A percentile compares a stretch with the other conserved stretches of the same genome.
phyloP scores from a whole-genome alignment of 2,329 filamentous ascomycete genomes.

The Phoma sp. region DNA sequence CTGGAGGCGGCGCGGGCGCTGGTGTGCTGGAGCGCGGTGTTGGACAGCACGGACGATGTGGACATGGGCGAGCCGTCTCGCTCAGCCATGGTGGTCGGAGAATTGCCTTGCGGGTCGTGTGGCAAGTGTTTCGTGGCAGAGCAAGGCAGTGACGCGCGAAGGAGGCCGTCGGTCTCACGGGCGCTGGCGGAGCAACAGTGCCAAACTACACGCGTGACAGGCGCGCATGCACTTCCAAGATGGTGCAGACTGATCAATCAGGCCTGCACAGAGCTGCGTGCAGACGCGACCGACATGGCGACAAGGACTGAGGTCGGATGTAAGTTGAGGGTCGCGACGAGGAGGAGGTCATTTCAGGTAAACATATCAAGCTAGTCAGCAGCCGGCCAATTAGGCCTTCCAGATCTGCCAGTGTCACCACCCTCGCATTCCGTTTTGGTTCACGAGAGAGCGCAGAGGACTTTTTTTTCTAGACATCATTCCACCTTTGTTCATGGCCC shows the following conservation, averaged over 20 bases:
- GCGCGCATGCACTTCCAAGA: constrained; percentile 24
- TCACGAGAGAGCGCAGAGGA: background rate
- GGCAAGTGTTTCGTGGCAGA: constrained; percentile 29
- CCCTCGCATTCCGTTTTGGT: constrained; percentile 35
- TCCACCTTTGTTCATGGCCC: background rate
- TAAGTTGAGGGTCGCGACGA: constrained; percentile 29
- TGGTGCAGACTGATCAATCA: constrained; percentile 18
- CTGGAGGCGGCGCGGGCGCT: constrained; percentile 52
- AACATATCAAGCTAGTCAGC: constrained; percentile 45
- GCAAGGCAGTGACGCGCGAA: constrained; percentile 44
- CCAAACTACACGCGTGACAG: constrained; percentile 39
- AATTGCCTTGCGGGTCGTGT: constrained; percentile 24
- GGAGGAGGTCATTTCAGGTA: constrained; percentile 40
- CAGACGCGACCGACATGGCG: constrained; percentile 32
- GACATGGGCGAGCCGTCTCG: constrained; percentile 47
- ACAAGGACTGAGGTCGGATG: constrained; percentile 26
- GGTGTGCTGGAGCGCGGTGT: constrained; percentile 32
- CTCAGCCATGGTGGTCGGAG: constrained; percentile 38
- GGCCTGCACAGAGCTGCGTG: constrained; percentile 31
- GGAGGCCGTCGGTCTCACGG: constrained; percentile 33
- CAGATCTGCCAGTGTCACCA: constrained; percentile 41
- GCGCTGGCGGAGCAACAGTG: constrained; percentile 42
- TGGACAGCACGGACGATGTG: constrained; percentile 51
- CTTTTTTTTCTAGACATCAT: background rate
- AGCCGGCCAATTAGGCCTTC: constrained; percentile 45